Evolutionary conservation across 345 rosid species (phyloP), one percentile per base, ranked within the genome.

Genomic region (Conringia planisiliqua): DNA sequence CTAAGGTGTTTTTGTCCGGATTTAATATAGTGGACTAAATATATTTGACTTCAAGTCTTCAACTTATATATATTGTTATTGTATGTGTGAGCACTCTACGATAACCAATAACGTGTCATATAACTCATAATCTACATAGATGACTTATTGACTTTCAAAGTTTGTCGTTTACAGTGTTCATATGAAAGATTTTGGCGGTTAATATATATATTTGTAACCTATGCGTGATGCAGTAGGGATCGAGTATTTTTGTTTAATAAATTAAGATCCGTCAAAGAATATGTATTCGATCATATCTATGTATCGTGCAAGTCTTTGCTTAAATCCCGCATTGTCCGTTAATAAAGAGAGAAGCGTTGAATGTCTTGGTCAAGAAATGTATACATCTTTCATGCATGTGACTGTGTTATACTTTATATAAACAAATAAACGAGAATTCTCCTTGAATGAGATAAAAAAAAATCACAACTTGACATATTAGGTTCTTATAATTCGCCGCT

Each of bases 271-370:
- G n/a, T 47, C 32, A 33, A 50, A 48, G 27, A 59, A 44, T 14
- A 61, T 36, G 39, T 36, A 62, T 7, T 29, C 35, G 32, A 62
- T 13, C 32, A 62, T 22, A 48, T 71, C 13, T 48, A 35, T 71
- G 67, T 48, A 61, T 33, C 61, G 50, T 62, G 69, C 76, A 12
- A 72, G 62, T 62, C 54, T 61, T 48, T 50, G 59, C 35, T 54
- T 47, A 26, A 30, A 26, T 27, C 59, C 59, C 58, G 59, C 35
- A 35, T 27, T 6, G 59, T n/a, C 59, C 59, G 30, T 54, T 26
- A 26, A 54, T 54, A 27, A 18, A 13, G 17, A 12, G 2, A 54
- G 35, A 54, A 13, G 35, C 59, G 35, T 27, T 54, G 59, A 54
- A 54, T 54, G 35, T 54, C 59, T 54, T 54, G 17, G 59, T 54